A percentile compares a stretch with the other conserved stretches of the same genome.
phyloP scores from a whole-genome alignment of 192 early-diverging fungal species.

The Phycomyces nitens region DNA sequence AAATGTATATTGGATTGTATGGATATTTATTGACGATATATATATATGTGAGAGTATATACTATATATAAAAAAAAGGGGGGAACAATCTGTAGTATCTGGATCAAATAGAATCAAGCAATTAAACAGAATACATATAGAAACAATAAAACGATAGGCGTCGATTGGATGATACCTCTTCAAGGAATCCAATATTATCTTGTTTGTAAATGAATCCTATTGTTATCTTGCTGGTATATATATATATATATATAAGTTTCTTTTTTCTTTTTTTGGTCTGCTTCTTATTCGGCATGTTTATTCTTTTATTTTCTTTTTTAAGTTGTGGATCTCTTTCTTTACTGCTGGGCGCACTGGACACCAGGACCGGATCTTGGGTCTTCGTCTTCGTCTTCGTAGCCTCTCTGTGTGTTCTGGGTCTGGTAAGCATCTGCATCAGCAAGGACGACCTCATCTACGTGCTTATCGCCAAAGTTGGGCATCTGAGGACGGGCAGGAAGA shows the following conservation, averaged over 20 bases:
- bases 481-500: constrained; percentile 69
- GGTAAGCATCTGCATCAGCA: constrained; percentile 27
- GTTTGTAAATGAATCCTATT: no score
- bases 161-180: no score
- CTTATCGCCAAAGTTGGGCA: constrained; percentile 52
- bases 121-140: background rate
- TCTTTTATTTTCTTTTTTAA: background rate
- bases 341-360: constrained; percentile 37
- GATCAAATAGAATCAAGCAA: no score
- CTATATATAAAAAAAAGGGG: no score
- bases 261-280: background rate
- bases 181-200: no score
- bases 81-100: no score
- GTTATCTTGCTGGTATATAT: no score
- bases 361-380: constrained; percentile 23
- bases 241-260: no score
- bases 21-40: no score
- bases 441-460: constrained; percentile 85
- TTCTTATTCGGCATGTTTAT: background rate
- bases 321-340: constrained; percentile 15
- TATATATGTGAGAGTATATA: no score
- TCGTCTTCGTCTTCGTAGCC: constrained; percentile 28
- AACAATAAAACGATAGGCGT: background rate
- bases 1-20: no score
- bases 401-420: constrained; percentile 9